Percentiles rank a stretch among this genome's conserved stretches.
Conservation (phyloP, 305 asterid species). For the Plantago coronopus region DNA sequence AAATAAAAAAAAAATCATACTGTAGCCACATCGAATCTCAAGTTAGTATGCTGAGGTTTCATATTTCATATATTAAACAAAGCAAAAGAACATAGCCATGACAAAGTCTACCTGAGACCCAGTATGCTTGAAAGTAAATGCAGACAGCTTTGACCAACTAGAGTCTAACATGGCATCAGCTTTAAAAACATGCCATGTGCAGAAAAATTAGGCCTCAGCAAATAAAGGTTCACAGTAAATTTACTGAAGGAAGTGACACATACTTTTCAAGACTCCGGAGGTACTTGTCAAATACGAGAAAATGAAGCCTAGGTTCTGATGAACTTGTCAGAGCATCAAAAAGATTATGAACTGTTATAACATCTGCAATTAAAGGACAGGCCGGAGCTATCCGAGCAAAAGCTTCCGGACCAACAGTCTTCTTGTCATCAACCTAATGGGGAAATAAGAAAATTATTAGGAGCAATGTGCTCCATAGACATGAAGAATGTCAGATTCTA, state of each 20-base stretch:
- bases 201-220: constrained; percentile 9
- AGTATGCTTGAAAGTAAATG: constrained; percentile 13
- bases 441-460: constrained; percentile 22
- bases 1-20: too few species aligned
- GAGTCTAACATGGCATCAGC: constrained; percentile 18
- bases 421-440: constrained; percentile 75
- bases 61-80: neutral
- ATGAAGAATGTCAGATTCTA: constrained; percentile 6
- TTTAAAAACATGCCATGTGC: neutral
- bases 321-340: constrained; percentile 72
- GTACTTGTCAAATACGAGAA: constrained; percentile 74
- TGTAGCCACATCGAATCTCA: too few species aligned
- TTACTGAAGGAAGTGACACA: constrained; percentile 37
- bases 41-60: too few species aligned
- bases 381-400: constrained; percentile 94
- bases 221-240: constrained; percentile 18
- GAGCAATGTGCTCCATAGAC: constrained; percentile 19
- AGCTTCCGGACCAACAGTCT: constrained; percentile 84
- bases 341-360: constrained; percentile 82
- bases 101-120: constrained; percentile 7
- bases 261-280: constrained; percentile 87
- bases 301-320: constrained; percentile 74
- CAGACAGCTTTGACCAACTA: neutral
- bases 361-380: constrained; percentile 71
- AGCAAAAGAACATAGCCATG: constrained; percentile 1